Conservation (phyloP, 2,329 filamentous ascomycete species). For the Rhynchosporium secalis region DNA sequence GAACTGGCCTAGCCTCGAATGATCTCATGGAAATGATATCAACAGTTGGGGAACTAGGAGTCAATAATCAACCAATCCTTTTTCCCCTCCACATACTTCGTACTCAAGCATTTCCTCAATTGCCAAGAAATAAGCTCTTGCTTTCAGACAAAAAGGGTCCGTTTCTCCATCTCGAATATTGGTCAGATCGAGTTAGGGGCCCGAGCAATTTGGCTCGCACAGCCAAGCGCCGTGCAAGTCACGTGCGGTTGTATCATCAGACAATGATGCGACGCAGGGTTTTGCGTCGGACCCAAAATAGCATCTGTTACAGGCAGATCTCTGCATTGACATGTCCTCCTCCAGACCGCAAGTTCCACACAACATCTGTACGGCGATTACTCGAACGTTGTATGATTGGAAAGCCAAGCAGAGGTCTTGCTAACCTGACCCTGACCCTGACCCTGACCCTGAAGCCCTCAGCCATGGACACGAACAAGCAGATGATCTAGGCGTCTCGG, state of each 20-base stretch:
- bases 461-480: background rate
- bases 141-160: background rate
- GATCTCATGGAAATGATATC: background rate
- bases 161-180: background rate
- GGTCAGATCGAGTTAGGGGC: background rate
- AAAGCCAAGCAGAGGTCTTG: background rate
- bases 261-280: constrained; percentile 5
- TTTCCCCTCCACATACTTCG: background rate
- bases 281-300: background rate
- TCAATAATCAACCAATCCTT: background rate
- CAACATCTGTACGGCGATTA: background rate
- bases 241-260: background rate
- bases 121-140: background rate
- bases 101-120: constrained; percentile 3
- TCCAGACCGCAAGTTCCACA: background rate
- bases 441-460: background rate
- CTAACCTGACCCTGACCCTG: background rate
- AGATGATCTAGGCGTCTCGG: constrained; percentile 7
- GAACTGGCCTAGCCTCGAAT: too few species aligned
- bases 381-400: constrained; percentile 2
- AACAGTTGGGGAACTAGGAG: background rate
- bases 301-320: constrained; percentile 9
- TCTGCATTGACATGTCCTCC: constrained; percentile 8
- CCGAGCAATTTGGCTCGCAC: background rate
- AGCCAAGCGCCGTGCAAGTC: background rate